Evolutionary conservation across 805 yeast species (phyloP).

Genomic region (Debaryomyces hansenii): DNA sequence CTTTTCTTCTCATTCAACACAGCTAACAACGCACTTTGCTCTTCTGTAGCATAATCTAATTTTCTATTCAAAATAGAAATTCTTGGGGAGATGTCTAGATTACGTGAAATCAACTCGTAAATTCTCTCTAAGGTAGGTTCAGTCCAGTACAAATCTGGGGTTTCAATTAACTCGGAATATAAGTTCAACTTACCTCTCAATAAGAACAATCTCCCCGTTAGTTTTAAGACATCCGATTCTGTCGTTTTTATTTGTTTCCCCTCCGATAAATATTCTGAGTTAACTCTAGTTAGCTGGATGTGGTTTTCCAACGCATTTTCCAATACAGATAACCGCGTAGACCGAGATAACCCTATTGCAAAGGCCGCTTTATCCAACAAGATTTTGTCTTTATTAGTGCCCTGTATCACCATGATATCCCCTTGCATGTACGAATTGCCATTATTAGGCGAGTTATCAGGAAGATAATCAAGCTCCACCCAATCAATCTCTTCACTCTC

Average conservation of each 20-base stretch:
- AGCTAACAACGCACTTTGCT: slow-evolving; percentile 72
- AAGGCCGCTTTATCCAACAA: slow-evolving; percentile 82
- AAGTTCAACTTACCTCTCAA: slow-evolving; percentile 81
- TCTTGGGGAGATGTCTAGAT: slow-evolving; percentile 74
- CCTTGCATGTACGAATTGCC: slow-evolving; percentile 52
- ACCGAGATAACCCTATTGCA: slow-evolving; percentile 82
- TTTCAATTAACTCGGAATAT: slow-evolving; percentile 85
- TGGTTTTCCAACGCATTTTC: slow-evolving; percentile 73
- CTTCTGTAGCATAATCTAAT: slow-evolving; percentile 88
- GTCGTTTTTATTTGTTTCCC: slow-evolving; percentile 49
- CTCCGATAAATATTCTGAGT: slow-evolving; percentile 64
- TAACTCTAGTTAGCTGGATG: slow-evolving; percentile 58
- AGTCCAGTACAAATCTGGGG: slow-evolving; percentile 92
- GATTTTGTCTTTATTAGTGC: slow-evolving; percentile 44
- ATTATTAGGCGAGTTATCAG: slow-evolving; percentile 18
- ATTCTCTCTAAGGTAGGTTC: slow-evolving; percentile 82
- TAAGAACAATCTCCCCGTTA: slow-evolving; percentile 74
- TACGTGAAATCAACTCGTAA: slow-evolving; percentile 67
- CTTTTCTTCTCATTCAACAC: slow-evolving; percentile 76
- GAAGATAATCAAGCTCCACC: slow-evolving; percentile 43
- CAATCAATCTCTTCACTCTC: slow-evolving; percentile 91
- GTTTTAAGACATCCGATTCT: slow-evolving; percentile 60
- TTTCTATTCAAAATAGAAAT: slow-evolving; percentile 79
- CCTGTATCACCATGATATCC: slow-evolving; percentile 70
- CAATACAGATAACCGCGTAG: slow-evolving; percentile 79